A percentile compares a stretch with the other conserved stretches of the same genome.
These are phyloP conservation scores for Epichloe coenophiala DNA, from an alignment of 2,329 filamentous ascomycete genomes.

Conservation along the genomic window DNA sequence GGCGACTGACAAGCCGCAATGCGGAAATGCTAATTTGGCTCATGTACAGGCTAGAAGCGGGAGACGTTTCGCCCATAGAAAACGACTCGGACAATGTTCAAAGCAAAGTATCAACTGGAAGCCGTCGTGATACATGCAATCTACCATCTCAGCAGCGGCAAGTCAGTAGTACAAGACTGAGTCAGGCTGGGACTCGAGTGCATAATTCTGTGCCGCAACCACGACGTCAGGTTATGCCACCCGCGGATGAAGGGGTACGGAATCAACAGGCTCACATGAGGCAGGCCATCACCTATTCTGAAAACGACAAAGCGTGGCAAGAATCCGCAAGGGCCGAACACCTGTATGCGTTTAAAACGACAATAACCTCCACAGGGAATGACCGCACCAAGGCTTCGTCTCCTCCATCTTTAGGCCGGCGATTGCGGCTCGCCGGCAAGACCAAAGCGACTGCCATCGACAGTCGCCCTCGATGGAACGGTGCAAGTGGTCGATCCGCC, in stretches of 20 bases:
- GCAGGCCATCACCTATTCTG: background rate
- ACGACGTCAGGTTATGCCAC: background rate
- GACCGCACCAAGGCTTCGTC: slow-evolving; percentile 13
- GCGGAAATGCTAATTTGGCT: background rate
- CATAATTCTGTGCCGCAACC: background rate
- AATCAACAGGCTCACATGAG: slow-evolving; percentile 1
- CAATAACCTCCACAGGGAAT: slow-evolving; percentile 12
- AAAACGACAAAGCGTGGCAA: background rate
- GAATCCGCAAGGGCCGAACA: background rate
- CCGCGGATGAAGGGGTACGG: background rate
- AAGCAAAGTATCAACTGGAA: slow-evolving; percentile 9
- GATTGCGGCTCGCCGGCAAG: slow-evolving; percentile 21
- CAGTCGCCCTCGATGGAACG: slow-evolving; percentile 52
- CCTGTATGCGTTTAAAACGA: background rate
- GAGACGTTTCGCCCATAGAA: slow-evolving; percentile 41
- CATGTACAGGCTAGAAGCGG: slow-evolving; percentile 11
- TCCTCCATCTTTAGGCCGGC: slow-evolving; percentile 19
- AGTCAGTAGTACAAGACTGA: background rate
- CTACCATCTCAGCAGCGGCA: slow-evolving; percentile 6
- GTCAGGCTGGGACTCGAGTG: background rate
- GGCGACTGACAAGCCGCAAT: background rate
- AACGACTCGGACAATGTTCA: slow-evolving; percentile 26
- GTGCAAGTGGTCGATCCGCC: slow-evolving; percentile 53
- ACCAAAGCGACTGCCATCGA: slow-evolving; percentile 25
- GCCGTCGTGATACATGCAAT: slow-evolving; percentile 6